phyloP scores from a whole-genome alignment of 2,329 filamentous ascomycete species.

The Fusarium robinianum region DNA sequence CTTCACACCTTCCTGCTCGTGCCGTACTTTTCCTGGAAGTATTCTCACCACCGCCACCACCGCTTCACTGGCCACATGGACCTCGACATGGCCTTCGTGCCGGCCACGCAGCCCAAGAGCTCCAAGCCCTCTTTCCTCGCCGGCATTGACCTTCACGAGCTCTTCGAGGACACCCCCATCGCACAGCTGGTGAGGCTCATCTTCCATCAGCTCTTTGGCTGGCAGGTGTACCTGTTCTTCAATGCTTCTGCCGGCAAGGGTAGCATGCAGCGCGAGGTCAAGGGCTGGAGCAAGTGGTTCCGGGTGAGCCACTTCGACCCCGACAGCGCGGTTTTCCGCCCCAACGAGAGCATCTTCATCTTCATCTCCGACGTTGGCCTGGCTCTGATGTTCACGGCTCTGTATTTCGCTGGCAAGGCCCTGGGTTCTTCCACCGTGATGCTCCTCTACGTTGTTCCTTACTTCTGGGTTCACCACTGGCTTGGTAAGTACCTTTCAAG shows the following conservation, averaged over 20 bases:
- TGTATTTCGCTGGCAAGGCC: constrained; percentile 57
- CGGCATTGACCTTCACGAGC: constrained; percentile 53
- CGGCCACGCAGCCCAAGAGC: constrained; percentile 48
- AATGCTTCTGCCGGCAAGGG: constrained; percentile 57
- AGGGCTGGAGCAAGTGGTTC: constrained; percentile 43
- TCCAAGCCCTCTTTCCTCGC: constrained; percentile 42
- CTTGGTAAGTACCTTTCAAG: constrained; percentile 51
- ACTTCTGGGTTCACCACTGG: constrained; percentile 74
- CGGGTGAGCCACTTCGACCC: constrained; percentile 64
- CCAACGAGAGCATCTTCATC: constrained; percentile 60
- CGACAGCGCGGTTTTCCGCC: constrained; percentile 63
- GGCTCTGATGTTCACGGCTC: constrained; percentile 51
- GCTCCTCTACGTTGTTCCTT: constrained; percentile 66
- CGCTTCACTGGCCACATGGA: constrained; percentile 69
- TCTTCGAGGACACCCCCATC: constrained; percentile 67
- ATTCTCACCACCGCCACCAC: constrained; percentile 71
- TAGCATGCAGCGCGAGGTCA: constrained; percentile 51
- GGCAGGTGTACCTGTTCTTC: constrained; percentile 66
- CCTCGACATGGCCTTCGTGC: constrained; percentile 69
- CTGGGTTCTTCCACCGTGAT: constrained; percentile 62
- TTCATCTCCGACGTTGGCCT: constrained; percentile 65
- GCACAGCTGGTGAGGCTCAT: constrained; percentile 59
- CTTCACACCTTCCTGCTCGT: constrained; percentile 69
- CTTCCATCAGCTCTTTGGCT: constrained; percentile 66
- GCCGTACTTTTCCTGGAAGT: constrained; percentile 76